Conservation (phyloP, 2,329 filamentous ascomycete genomes). For the Hymenoscyphus fructigenus region DNA sequence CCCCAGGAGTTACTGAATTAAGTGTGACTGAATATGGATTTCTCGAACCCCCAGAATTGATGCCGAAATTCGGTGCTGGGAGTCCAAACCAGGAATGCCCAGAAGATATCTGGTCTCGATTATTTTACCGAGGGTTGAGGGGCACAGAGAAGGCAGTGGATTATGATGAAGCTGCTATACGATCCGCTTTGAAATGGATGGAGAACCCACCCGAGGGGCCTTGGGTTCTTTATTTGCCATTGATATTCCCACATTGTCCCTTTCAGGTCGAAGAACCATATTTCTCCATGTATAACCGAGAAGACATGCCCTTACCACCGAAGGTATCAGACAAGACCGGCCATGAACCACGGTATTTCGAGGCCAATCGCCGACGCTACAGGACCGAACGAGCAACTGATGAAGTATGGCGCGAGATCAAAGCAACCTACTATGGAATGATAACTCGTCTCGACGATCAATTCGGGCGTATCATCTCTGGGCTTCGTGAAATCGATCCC, state of each 20-base stretch:
- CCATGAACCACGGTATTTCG: constrained; percentile 45
- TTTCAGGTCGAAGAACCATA: constrained; percentile 50
- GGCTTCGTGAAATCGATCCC: constrained; percentile 37
- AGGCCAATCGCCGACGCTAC: constrained; percentile 40
- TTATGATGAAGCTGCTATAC: constrained; percentile 46
- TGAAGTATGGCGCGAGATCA: constrained; percentile 46
- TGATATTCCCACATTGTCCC: constrained; percentile 47
- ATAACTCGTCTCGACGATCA: constrained; percentile 47
- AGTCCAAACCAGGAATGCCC: constrained; percentile 24
- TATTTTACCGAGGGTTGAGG: constrained; percentile 45
- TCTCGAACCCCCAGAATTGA: constrained; percentile 40
- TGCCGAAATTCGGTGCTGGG: constrained; percentile 35
- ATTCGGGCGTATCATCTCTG: constrained; percentile 43
- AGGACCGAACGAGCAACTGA: constrained; percentile 42
- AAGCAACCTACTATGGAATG: constrained; percentile 49
- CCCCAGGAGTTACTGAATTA: constrained; percentile 44
- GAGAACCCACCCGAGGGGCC: constrained; percentile 43
- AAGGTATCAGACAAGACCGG: constrained; percentile 39
- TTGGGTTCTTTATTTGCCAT: constrained; percentile 45
- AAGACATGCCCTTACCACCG: constrained; percentile 25
- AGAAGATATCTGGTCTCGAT: constrained; percentile 40
- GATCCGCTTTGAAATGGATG: constrained; percentile 45
- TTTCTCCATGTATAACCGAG: constrained; percentile 47
- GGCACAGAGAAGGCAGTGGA: constrained; percentile 41
- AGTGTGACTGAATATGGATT: constrained; percentile 47